A percentile compares a stretch with the other conserved stretches of the same genome.
Conservation (phyloP, 495 filamentous ascomycete species). For the Trichoderma erinaceum region DNA sequence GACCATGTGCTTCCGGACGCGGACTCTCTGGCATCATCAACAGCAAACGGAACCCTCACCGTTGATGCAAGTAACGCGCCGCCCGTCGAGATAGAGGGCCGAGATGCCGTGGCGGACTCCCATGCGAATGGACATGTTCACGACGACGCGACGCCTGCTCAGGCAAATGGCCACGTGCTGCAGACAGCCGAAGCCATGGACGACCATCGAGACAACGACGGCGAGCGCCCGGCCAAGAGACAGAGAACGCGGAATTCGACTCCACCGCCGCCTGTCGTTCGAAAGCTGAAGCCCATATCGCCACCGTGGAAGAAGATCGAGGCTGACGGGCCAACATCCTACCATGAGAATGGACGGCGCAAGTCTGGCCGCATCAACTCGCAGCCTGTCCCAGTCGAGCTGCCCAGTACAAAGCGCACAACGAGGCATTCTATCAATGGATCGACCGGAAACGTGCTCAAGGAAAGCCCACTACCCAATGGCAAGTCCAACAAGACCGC, state of each 20-base stretch:
- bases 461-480: slow-evolving; percentile 21
- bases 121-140: slow-evolving; percentile 21
- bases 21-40: slow-evolving; percentile 24
- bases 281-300: slow-evolving; percentile 51
- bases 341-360: slow-evolving; percentile 72
- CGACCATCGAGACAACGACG: slow-evolving; percentile 25
- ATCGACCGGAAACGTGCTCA: slow-evolving; percentile 22
- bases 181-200: background rate
- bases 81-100: background rate
- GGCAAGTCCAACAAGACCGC: slow-evolving; percentile 27
- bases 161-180: slow-evolving; percentile 13
- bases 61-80: slow-evolving; percentile 18
- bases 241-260: slow-evolving; percentile 50
- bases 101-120: background rate
- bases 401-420: slow-evolving; percentile 56
- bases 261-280: slow-evolving; percentile 31
- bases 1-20: slow-evolving; percentile 30
- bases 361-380: slow-evolving; percentile 80
- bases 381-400: slow-evolving; percentile 63
- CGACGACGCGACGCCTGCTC: slow-evolving; percentile 8
- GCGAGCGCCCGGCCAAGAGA: slow-evolving; percentile 62
- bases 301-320: slow-evolving; percentile 92
- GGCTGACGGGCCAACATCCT: slow-evolving; percentile 80
- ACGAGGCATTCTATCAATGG: slow-evolving; percentile 38
- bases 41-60: slow-evolving; percentile 16